A percentile compares a stretch with the other conserved stretches of the same genome.
Conservation (phyloP, 1,284 basidiomycete genomes). For the Leccinum glutinopallens region DNA sequence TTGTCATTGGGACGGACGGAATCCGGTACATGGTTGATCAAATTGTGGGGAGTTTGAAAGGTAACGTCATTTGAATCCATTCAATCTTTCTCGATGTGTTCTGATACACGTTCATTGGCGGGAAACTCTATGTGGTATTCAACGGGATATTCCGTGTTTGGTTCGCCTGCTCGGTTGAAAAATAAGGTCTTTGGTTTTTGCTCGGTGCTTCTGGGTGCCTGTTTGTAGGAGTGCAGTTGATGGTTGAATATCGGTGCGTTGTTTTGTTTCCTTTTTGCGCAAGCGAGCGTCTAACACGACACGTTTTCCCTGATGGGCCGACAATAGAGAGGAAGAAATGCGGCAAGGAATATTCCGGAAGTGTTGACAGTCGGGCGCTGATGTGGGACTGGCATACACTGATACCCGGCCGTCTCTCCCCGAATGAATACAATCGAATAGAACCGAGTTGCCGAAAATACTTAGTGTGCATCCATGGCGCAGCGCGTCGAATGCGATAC, state of each 20-base stretch:
- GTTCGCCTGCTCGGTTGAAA: background rate
- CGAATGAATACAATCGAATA: background rate
- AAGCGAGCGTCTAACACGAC: conserved; percentile 10
- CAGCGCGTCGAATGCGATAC: background rate
- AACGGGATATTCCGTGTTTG: background rate
- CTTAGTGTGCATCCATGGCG: background rate
- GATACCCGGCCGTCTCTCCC: background rate
- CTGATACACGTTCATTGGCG: conserved; percentile 4
- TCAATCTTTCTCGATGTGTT: background rate
- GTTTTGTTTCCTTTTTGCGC: conserved; percentile 6
- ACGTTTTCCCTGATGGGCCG: background rate
- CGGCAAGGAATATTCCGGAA: conserved; percentile 62
- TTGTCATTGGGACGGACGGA: conserved; percentile 90
- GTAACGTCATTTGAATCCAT: conserved; percentile 40
- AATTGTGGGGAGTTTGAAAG: conserved; percentile 67
- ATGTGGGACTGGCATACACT: background rate
- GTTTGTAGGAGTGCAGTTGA: conserved; percentile 86
- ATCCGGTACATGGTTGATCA: conserved; percentile 69
- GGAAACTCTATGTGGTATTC: background rate
- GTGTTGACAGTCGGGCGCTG: conserved; percentile 42
- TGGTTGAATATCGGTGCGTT: conserved; percentile 89
- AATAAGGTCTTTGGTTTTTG: conserved; percentile 65
- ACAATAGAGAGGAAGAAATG: conserved; percentile 47
- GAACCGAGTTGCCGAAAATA: background rate
- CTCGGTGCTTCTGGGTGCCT: conserved; percentile 63